Evolutionary conservation across 129 eudicot species (phyloP).

Genomic region (Escallonia herrerae): DNA sequence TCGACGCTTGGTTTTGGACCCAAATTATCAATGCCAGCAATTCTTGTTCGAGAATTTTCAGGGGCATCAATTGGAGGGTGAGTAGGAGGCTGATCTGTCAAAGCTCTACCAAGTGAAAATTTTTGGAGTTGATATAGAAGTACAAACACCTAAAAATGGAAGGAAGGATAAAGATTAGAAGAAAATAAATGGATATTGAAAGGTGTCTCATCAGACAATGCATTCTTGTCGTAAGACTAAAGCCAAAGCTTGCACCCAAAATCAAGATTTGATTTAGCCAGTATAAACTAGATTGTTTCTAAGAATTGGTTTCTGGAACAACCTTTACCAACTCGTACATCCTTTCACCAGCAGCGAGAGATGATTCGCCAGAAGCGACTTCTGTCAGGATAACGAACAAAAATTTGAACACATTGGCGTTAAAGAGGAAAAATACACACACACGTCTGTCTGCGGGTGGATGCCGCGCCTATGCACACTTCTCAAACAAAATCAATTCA

Average conservation of each 20-base stretch:
- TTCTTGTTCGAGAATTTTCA: slow-evolving; percentile 63
- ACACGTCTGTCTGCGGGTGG: background rate
- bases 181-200: background rate
- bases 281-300: no score
- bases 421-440: background rate
- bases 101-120: slow-evolving; percentile 59
- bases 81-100: slow-evolving; percentile 75
- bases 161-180: background rate
- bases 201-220: background rate
- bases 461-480: no score
- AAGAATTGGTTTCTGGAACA: background rate
- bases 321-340: slow-evolving; percentile 92
- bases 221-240: no score
- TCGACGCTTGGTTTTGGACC: slow-evolving; percentile 66
- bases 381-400: slow-evolving; percentile 29
- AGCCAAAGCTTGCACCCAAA: background rate
- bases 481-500: background rate
- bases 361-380: slow-evolving; percentile 47
- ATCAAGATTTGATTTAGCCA: no score
- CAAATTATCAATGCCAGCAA: slow-evolving; percentile 49
- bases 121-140: slow-evolving; percentile 77
- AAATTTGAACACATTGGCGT: slow-evolving; percentile 1
- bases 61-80: slow-evolving; percentile 42
- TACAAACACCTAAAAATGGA: slow-evolving; percentile 51
- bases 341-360: slow-evolving; percentile 82